Base-by-base conservation (phyloP, 495 filamentous ascomycete species). In the Talaromyces trachyspermus region DNA sequence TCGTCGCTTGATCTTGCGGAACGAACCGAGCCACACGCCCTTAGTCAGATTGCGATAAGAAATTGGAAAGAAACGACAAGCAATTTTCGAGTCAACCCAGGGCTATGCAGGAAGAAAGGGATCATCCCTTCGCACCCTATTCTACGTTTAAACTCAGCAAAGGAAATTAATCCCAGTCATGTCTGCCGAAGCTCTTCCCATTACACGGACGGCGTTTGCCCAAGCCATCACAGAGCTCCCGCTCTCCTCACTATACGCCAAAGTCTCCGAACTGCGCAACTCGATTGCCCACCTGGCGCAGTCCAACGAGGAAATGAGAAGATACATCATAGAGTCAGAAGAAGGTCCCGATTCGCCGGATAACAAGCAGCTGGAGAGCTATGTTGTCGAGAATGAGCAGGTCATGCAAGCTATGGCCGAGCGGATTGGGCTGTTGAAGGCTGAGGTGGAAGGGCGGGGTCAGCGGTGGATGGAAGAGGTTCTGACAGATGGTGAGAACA, bases 211-310 rank as follows among this genome's bases (percentile, higher is more conserved):
- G 23, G 62, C 57, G 40, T 74, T 81, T 71, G 80, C 85, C 51
- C 70, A 73, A 59, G 89, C 89, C 11, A 74, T 95, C 50, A 63
- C 74, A 53, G 78, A 82, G 52, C 81, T 95, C 20, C 76, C 86
- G 29, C 65, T 90, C 56, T 74, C 76, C 48, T 69, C 74, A 33
- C 76, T 95, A 33, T 83, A 89, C 69, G 67, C 79, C 63, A 95
- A 95, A 72, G 80, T 81, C 52, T 74, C 80, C 53, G 89, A 95
- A 60, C 71, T 95, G 32, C 80, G 77, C 59, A 95, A 94, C 72
- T 81, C 76, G 43, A 87, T 92, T 60, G 71, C 78, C 7, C 89
- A 95, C 61, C 84, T 95, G 17, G 72, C 80, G 46, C 79, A 80
- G 64, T 89, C 84, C 19, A 95, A 95, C 66, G 68, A 71, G 41